Percentiles rank a stretch among this genome's conserved stretches.
These are phyloP conservation scores for Pythium sp. DNA, from an alignment of 352 stramenopile species.

Conservation along the genomic window DNA sequence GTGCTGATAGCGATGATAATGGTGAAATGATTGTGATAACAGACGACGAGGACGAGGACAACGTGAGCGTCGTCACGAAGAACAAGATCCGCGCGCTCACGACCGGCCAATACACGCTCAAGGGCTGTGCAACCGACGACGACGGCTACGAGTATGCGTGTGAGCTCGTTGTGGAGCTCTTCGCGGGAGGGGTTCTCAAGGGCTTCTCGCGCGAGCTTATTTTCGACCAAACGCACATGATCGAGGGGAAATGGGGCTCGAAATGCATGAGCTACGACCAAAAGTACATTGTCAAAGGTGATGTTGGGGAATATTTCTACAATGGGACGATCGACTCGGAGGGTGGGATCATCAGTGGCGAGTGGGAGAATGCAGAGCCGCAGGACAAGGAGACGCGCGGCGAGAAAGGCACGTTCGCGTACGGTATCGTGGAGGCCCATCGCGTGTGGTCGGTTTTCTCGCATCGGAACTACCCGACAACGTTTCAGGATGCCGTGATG, in stretches of 20 bases:
- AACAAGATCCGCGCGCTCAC: conserved; percentile 39
- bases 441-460: conserved; percentile 48
- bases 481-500: conserved; percentile 35
- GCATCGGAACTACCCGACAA: conserved; percentile 39
- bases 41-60: conserved; percentile 30
- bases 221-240: conserved; percentile 43
- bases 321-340: conserved; percentile 31
- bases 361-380: conserved; percentile 47
- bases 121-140: conserved; percentile 55
- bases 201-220: conserved; percentile 52
- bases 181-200: conserved; percentile 28
- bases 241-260: conserved; percentile 42
- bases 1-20: background rate
- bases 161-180: conserved; percentile 44
- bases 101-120: conserved; percentile 48
- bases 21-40: conserved; percentile 12
- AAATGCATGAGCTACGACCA: conserved; percentile 40
- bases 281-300: conserved; percentile 56
- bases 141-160: conserved; percentile 78
- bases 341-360: conserved; percentile 39
- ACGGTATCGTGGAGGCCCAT: conserved; percentile 36
- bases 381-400: conserved; percentile 26
- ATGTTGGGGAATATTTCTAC: conserved; percentile 62
- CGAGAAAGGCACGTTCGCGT: conserved; percentile 60
- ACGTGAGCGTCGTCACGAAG: background rate